These are phyloP conservation scores for Pelargonium nanum DNA, from an alignment of 345 rosid species.

Conservation along the genomic window DNA sequence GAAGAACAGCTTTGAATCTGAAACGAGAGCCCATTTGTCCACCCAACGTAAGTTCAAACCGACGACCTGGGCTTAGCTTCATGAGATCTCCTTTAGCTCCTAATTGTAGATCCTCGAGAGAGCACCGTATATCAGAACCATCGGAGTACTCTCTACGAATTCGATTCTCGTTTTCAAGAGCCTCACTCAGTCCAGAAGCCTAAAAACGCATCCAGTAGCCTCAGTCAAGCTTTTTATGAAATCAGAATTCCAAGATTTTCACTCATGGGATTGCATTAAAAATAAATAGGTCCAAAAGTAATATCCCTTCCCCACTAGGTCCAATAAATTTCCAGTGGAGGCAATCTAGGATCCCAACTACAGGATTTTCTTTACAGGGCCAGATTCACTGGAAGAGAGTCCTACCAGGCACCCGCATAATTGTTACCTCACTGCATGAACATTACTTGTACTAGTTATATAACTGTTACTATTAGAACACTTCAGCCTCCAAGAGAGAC, in stretches of 20 bases:
- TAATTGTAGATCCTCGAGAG: slow-evolving; percentile 66
- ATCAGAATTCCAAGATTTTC: slow-evolving; percentile 4
- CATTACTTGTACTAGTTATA: not conserved
- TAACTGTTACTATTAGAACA: not conserved
- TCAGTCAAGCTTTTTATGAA: slow-evolving; percentile 12
- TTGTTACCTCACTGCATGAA: not conserved
- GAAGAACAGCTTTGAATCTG: slow-evolving; percentile 61
- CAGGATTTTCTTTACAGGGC: not conserved
- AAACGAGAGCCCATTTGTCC: slow-evolving; percentile 40
- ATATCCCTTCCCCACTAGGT: not conserved
- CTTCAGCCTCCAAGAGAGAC: not conserved
- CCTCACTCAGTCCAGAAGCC: slow-evolving; percentile 65
- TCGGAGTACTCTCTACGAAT: slow-evolving; percentile 50
- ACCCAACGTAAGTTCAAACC: slow-evolving; percentile 50
- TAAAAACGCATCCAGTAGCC: slow-evolving; percentile 23
- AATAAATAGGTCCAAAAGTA: not conserved
- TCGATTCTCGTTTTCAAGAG: slow-evolving; percentile 60
- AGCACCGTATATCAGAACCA: slow-evolving; percentile 54
- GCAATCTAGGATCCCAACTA: slow-evolving; percentile 1
- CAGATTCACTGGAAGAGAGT: not conserved
- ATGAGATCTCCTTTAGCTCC: slow-evolving; percentile 59
- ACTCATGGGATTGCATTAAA: not conserved
- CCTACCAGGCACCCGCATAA: not conserved
- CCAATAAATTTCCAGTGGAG: not conserved
- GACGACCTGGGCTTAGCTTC: slow-evolving; percentile 46